A percentile compares a stretch with the other conserved stretches of the same genome.
Evolutionary conservation across 2,329 filamentous ascomycete genomes (phyloP).

Genomic region (Talaromyces sp.): DNA sequence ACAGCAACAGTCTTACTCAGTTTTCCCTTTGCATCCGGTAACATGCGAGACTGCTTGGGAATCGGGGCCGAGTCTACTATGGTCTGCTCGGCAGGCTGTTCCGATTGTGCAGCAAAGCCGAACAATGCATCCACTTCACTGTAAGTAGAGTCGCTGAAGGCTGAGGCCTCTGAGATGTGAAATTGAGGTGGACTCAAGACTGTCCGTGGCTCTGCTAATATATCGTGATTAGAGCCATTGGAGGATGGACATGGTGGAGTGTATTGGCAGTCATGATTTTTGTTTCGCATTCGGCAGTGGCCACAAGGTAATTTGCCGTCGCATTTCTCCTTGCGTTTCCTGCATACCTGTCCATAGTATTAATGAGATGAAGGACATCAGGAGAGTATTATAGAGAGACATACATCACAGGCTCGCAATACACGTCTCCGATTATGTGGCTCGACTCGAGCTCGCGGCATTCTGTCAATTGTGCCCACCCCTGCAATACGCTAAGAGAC

Average conservation of each 20-base stretch:
- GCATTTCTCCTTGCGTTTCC: constrained; percentile 51
- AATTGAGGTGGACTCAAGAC: background rate
- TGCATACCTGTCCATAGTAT: constrained; percentile 29
- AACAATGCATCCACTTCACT: background rate
- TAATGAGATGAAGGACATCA: background rate
- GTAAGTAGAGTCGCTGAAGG: background rate
- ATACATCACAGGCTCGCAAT: background rate
- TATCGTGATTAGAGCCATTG: background rate
- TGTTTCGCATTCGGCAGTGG: background rate
- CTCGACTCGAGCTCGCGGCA: background rate
- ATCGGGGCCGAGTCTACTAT: background rate
- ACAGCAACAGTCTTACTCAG: background rate
- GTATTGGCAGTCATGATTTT: background rate
- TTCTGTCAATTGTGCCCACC: background rate
- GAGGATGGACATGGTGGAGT: background rate
- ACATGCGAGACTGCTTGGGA: background rate
- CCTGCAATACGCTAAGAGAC: background rate
- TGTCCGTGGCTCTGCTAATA: background rate
- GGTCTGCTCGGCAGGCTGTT: background rate
- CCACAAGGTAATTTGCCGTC: constrained; percentile 51
- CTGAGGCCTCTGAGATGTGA: background rate
- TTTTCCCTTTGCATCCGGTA: constrained; percentile 2
- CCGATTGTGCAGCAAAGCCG: background rate
- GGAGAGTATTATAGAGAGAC: background rate
- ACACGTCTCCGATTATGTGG: background rate